Evolutionary conservation across 177 flowering plant species (phyloP).

Genomic region (Vitis hybrid): DNA sequence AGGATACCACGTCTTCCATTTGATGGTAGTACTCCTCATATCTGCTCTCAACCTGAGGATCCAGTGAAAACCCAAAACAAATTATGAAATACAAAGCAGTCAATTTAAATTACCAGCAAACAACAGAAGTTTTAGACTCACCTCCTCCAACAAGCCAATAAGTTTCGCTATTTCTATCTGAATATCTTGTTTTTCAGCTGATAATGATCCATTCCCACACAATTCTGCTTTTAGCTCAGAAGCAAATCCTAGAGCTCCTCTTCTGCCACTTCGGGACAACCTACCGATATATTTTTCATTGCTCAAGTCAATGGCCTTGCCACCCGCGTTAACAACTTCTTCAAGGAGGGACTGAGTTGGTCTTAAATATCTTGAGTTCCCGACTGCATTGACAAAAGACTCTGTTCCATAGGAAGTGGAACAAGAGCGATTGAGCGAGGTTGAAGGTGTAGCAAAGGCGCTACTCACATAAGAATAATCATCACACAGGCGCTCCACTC

Average conservation of each 20-base stretch:
- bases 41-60: slow-evolving; percentile 69
- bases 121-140: slow-evolving; percentile 8
- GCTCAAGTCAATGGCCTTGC: slow-evolving; percentile 35
- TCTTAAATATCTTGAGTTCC: slow-evolving; percentile 59
- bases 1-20: slow-evolving; percentile 65
- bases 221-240: slow-evolving; percentile 54
- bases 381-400: slow-evolving; percentile 23
- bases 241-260: slow-evolving; percentile 32
- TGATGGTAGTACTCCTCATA: slow-evolving; percentile 67
- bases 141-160: slow-evolving; percentile 65
- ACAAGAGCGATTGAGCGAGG: slow-evolving; percentile 24
- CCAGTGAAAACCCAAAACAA: slow-evolving; percentile 2
- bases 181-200: slow-evolving; percentile 45
- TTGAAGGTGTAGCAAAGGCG: slow-evolving; percentile 29
- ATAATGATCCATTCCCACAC: slow-evolving; percentile 29
- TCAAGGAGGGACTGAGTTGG: slow-evolving; percentile 66
- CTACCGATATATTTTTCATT: slow-evolving; percentile 35
- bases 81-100: neutral
- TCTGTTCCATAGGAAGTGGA: slow-evolving; percentile 33
- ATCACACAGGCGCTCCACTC: slow-evolving; percentile 16
- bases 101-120: neutral
- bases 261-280: slow-evolving; percentile 26
- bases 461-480: slow-evolving; percentile 22
- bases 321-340: slow-evolving; percentile 54
- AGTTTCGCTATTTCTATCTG: slow-evolving; percentile 55